Base-by-base conservation (phyloP, 2,329 filamentous ascomycete species). In the Pseudocercospora vitis region DNA sequence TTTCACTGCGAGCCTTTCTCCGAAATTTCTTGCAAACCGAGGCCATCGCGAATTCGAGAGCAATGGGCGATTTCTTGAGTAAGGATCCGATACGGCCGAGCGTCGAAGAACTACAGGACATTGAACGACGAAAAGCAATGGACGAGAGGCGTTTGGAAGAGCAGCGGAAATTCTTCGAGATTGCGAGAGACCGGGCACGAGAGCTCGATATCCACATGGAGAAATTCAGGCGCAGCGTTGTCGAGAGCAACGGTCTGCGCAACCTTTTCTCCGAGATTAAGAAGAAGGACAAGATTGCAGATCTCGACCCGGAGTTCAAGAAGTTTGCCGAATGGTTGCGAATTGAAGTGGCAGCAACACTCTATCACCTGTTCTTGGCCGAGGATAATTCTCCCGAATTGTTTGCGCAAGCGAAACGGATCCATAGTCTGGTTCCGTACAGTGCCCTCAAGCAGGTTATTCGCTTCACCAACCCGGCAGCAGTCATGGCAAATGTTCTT, bases 191-290 rank as follows among this genome's bases (percentile, higher is more conserved):
- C 71, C 84, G 94, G 60, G 94, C 94, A 1, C 87, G 89, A 4
- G 94, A 97, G 67, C 79, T 99, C 47, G 94, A 99, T 71, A 89
- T 95, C 19, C 96, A 97, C 70, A 99, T 99, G 94, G 94, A 99
- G 73, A 81, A 81, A 56, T 87, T 87, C 70, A 76, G 84, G 42
- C 74, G 81, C 58, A 82, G 85, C 56, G 85, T 87, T 61, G 83
- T 87, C 19, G 84, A 87, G 69, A 78, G 76, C 74, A 95, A 96
- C 70, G 94, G 94, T 7, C 80, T 99, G 33, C 95, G 92, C 0
- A 92, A 88, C 70, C 81, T 99, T 0, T 97, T 99, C 73, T 81
- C 87, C 53, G 94, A 97, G 70, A 95, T 99, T 71, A 88, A 88
- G 65, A 86, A 91, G 52, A 97, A 97, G 75, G 80, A 89, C 55